Base-by-base conservation (phyloP, 192 early-diverging fungal genomes). In the Entomortierella parvispora region DNA sequence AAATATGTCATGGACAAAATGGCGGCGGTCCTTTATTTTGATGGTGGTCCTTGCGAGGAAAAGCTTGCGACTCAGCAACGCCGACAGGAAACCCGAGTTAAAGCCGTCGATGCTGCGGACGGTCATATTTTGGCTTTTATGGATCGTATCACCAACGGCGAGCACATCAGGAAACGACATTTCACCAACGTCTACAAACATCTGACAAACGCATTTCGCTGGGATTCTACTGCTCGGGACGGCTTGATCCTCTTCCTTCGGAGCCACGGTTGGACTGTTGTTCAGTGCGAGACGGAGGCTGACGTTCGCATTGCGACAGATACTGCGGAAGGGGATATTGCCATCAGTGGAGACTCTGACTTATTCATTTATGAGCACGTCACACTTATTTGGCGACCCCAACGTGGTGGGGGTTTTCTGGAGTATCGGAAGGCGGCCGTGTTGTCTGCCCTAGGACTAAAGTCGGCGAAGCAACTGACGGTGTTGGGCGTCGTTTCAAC, bases 351-450 rank as follows among this genome's bases (percentile, higher is more conserved):
- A n/a, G n/a, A n/a, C n/a, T n/a, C n/a, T n/a, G n/a, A n/a, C n/a
- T n/a, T n/a, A n/a, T n/a, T n/a, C n/a, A 62, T 62, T 17, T 46
- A 62, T 40, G 17, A 23, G 17, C n/a, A 14, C 29, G 46, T 62
- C 44, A 14, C 32, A 2, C 31, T 23, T 28, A 40, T 62, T 11
- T 50, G 59, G 59, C 42, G 59, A 17, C 59, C 59, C 28, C 20
- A 31, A 15, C 31, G 45, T 7, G 59, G 59, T 15, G 45, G 46
- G 15, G 28, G 46, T 14, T 62, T 62, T n/a, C 12, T 62, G 18
- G 45, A 62, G 46, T 62, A 62, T 31, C 18, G 22, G 59, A 12
- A n/a, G n/a, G n/a, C n/a, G n/a, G n/a, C n/a, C n/a, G n/a, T n/a
- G n/a, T n/a, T n/a, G n/a, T n/a, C n/a, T 3, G 11, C 59, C 26